Evolutionary conservation across 139 green algal species (phyloP), one percentile per base, ranked within the genome.

Genomic region (Coelastrella sp.): DNA sequence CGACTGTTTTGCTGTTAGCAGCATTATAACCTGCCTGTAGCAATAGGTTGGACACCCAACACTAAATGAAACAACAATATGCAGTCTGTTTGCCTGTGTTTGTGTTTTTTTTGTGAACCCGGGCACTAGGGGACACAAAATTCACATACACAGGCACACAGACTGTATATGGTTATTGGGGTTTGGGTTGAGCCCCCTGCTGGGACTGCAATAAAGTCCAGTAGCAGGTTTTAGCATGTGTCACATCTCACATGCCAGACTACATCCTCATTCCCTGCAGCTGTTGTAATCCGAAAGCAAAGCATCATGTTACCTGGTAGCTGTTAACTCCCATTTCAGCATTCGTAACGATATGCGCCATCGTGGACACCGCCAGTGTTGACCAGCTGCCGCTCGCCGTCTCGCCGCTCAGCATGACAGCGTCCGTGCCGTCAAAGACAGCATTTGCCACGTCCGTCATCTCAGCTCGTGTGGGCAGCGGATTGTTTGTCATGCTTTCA

Each of bases 391-490:
- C 94, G 61, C 93, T 94, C 14, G 94, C 94, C 0, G 92, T 96
- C 92, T 96, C 94, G 7, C 94, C 94, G 25, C 78, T 87, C 35
- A 96, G 92, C 94, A 96, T 96, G 90, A 95, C 93, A 6, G 93
- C 93, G 66, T 96, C 94, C 1, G 93, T 94, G 63, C 96, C 96
- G 87, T 98, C 96, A 25, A 97, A 94, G 68, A 97, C 95, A 22
- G 96, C 96, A 82, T 98, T 98, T 68, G 96, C 96, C 27, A 98
- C 96, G 88, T 98, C 96, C 0, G 96, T 98, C 75, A 96, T 96
- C 91, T 98, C 96, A 1, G 96, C 96, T 19, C 96, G 94, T 49
- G 94, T 96, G 75, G 93, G 93, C 87, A 95, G 84, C 57, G 93
- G 94, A 82, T 90, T 93, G 20, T 27, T 22, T 8, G 89, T 91